Evolutionary conservation across 2,329 filamentous ascomycete genomes (phyloP).

Genomic region (Byssoonygena ceratinophila): DNA sequence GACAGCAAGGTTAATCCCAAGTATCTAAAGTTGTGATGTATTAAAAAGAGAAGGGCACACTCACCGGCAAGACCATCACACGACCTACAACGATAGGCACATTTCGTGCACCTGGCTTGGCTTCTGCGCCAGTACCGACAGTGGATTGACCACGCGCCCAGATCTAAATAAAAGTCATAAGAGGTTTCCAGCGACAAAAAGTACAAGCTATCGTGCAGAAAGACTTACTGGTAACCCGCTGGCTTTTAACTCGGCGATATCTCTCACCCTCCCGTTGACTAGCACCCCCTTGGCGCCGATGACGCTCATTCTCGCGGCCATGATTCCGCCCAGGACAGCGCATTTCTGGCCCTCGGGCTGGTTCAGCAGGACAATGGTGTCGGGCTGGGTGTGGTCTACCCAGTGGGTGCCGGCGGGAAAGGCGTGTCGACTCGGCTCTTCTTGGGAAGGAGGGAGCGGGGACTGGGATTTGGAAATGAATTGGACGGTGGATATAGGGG

Average conservation of each 20-base stretch:
- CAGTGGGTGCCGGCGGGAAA: slow-evolving; percentile 54
- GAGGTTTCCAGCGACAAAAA: not conserved
- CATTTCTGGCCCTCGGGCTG: slow-evolving; percentile 57
- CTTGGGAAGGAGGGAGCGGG: slow-evolving; percentile 26
- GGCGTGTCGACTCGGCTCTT: slow-evolving; percentile 31
- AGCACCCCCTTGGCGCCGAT: slow-evolving; percentile 52
- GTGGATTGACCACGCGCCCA: slow-evolving; percentile 37
- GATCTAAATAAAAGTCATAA: slow-evolving; percentile 24
- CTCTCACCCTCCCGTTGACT: slow-evolving; percentile 58
- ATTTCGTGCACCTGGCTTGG: slow-evolving; percentile 34
- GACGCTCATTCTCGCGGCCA: slow-evolving; percentile 58
- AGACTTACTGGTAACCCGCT: slow-evolving; percentile 45
- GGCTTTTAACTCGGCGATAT: slow-evolving; percentile 50
- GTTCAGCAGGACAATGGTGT: slow-evolving; percentile 55
- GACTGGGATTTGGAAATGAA: slow-evolving; percentile 50
- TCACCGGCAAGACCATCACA: slow-evolving; percentile 34
- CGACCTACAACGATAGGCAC: slow-evolving; percentile 33
- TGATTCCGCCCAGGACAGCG: slow-evolving; percentile 65
- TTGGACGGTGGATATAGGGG: slow-evolving; percentile 36
- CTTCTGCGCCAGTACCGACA: slow-evolving; percentile 37
- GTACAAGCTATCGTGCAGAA: not conserved
- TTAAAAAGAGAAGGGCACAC: slow-evolving; percentile 13
- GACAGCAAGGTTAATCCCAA: slow-evolving; percentile 1
- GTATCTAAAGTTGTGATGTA: not conserved
- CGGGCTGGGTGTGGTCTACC: slow-evolving; percentile 52